phyloP scores from a whole-genome alignment of 73 alveolate species.

The Tetrahymena malaccensis region DNA sequence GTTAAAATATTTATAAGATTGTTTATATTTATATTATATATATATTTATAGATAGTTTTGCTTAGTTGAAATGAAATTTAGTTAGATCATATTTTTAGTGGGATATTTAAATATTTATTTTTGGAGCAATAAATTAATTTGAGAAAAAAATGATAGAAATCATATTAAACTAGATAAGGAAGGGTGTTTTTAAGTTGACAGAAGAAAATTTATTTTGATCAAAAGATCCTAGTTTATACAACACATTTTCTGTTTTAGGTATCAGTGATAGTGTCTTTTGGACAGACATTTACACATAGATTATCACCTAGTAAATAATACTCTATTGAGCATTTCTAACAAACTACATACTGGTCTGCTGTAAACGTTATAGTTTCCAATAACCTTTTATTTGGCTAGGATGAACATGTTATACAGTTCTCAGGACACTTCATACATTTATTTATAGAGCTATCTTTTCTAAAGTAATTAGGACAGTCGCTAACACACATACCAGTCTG shows the following conservation, averaged over 20 bases:
- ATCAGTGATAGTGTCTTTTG: neutral
- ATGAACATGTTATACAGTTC: neutral
- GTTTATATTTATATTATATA: no score
- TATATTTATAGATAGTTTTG: neutral
- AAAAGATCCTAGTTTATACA: neutral
- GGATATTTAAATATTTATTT: neutral
- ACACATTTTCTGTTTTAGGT: neutral
- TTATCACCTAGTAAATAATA: neutral
- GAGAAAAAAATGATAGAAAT: neutral
- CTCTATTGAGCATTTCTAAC: neutral
- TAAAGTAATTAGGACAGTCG: neutral
- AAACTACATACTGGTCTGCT: neutral
- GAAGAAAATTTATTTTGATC: neutral
- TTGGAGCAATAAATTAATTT: neutral
- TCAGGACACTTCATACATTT: neutral
- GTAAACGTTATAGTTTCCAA: no score
- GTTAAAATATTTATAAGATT: no score
- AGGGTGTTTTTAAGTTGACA: neutral
- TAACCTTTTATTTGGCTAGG: neutral
- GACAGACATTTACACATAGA: neutral
- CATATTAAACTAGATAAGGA: neutral
- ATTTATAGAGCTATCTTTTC: neutral
- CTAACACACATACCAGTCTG: neutral
- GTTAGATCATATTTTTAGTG: neutral
- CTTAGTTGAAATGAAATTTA: neutral